Evolutionary conservation across 768 basidiomycete species (phyloP).

Genomic region (Leucosporidium creatinivorum): DNA sequence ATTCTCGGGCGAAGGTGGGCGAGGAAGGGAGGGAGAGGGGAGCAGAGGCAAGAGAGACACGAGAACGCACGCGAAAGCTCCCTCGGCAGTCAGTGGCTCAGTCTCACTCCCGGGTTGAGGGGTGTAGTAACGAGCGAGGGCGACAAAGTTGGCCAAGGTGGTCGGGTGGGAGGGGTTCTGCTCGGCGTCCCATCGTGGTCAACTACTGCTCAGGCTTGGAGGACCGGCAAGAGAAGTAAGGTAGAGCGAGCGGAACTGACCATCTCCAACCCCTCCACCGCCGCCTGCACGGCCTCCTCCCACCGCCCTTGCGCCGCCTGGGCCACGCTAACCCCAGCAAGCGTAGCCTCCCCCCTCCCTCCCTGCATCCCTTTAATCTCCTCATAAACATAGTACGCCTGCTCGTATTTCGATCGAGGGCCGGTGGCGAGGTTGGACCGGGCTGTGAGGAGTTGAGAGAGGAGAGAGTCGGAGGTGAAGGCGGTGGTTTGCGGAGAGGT

Average conservation of each 20-base stretch:
- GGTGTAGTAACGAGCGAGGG: slow-evolving; percentile 23
- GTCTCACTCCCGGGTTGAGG: slow-evolving; percentile 19
- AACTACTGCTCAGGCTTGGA: too few species aligned
- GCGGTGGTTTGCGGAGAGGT: slow-evolving; percentile 12
- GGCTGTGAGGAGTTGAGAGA: slow-evolving; percentile 30
- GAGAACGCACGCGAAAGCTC: slow-evolving; percentile 19
- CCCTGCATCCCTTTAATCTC: slow-evolving; percentile 36
- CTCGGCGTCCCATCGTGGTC: too few species aligned
- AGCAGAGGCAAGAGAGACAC: neutral
- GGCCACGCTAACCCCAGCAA: slow-evolving; percentile 25
- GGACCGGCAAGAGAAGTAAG: neutral
- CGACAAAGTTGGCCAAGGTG: slow-evolving; percentile 33
- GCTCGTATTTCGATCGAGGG: slow-evolving; percentile 31
- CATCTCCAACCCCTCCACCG: slow-evolving; percentile 32
- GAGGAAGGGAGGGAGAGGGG: neutral
- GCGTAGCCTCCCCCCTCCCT: slow-evolving; percentile 30
- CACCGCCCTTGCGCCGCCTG: slow-evolving; percentile 33
- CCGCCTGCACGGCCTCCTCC: slow-evolving; percentile 33
- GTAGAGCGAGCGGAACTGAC: slow-evolving; percentile 3
- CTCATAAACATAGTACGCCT: slow-evolving; percentile 38
- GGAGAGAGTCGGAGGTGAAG: slow-evolving; percentile 32
- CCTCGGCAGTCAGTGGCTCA: slow-evolving; percentile 7
- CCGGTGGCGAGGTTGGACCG: slow-evolving; percentile 26
- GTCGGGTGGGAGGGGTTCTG: slow-evolving; percentile 35
- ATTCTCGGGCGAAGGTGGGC: too few species aligned